Evolutionary conservation across 805 yeast species (phyloP), one percentile per base, ranked within the genome.

Genomic region (Candida taoyuanica): DNA sequence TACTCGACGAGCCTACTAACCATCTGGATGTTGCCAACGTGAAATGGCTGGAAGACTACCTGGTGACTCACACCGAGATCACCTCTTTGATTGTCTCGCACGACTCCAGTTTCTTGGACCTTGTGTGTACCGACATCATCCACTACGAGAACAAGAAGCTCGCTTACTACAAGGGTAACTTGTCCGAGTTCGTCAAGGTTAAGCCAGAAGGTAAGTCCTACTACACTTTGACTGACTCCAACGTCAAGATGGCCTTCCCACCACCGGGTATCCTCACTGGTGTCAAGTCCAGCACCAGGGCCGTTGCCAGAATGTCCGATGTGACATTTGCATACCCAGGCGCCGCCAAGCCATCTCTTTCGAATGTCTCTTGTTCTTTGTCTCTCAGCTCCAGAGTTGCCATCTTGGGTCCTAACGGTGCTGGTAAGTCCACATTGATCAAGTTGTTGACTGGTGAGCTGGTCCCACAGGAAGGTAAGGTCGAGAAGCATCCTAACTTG

Each of bases 201-300:
- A 82, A 86, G 55, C 98, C 98, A 33, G 98, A 91, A 66, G 98
- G 96, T 42, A 89, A 87, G 65, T 80, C 97, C 3, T 91, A 91
- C 65, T 91, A 91, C 62, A 89, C 97, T 14, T 76, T 91, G 60
- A 81, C 95, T 24, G 98, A 91, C 62, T 77, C 93, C 19, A 84
- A 84, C 52, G 93, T 91, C 41, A 85, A 89, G 66, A 91, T 91
- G 97, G 87, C 87, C 19, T 93, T 91, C 85, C 98, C 98, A 52
- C 91, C 96, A 8, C 97, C 98, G 43, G 98, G 98, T 54, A 83
- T 93, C 49, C 71, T 93, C 53, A 81, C 96, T n/a, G 98, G 98
- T 64, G 97, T 91, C 37, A 85, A 89, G 63, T 88, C 97, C 27
- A 85, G 76, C 61, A 88, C 98, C 5, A 79, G 96, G 61, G 85